Base-by-base conservation (phyloP, 306 rosid species). In the Begonia masoniana region DNA sequence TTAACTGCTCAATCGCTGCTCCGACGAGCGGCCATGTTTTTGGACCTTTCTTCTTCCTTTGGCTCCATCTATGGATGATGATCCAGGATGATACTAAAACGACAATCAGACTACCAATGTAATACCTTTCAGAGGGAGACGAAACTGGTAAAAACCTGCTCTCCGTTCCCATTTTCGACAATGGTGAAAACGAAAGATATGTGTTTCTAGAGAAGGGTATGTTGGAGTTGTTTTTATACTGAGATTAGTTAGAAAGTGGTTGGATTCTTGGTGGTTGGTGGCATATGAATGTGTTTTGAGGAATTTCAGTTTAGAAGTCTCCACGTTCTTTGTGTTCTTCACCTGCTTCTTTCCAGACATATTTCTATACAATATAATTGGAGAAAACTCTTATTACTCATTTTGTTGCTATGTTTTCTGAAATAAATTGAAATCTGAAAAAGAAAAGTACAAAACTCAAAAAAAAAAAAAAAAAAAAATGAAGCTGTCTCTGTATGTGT, bases 11-110 rank as follows among this genome's bases (percentile, higher is more conserved):
- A 6, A 89, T 70, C 13, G 85, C 83, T 52, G 97, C 94, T 59
- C 97, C 97, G 3, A 89, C 73, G 7, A 85, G 41, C 0, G 97
- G 95, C 97, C 97, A 89, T 10, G 94, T 82, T 72, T 78, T 89
- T 15, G 97, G 95, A 23, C 88, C 94, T 52, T 68, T 82, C 52
- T 70, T 78, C 54, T 78, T 75, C 68, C 85, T 76, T 47, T 82
- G 94, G 54, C 51, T 72, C 87, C 87, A 89, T 60, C 94, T 71
- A 11, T 85, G 87, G 56, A 69, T 41, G 53, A 76, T n/a, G 3
- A 80, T 67, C 87, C 89, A 89, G 41, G 82, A 66, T 56, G 66
- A 12, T 46, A 82, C 69, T 63, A 76, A 64, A 21, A 63, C 54
- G 13, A 82, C 12, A 62, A 65, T 23, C 21, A 70, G 24, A 21